Conservation (phyloP, 441 rosid species). For the Euphorbia corollata region DNA sequence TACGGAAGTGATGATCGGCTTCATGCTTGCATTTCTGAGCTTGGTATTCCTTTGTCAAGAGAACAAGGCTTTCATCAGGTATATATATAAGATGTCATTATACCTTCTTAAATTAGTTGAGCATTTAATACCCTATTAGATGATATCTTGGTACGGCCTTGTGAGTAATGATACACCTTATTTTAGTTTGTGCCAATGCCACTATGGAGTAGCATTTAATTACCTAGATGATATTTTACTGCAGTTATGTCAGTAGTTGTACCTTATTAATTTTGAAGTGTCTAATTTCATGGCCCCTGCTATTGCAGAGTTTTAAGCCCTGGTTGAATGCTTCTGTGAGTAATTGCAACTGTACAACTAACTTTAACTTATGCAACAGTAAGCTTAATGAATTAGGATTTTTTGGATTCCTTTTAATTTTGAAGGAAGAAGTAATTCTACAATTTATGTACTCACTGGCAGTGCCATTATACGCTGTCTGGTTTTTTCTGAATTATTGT, state of each 20-base stretch:
- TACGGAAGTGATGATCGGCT: conserved; percentile 91
- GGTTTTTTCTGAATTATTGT: neutral
- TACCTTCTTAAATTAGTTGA: neutral
- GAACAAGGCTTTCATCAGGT: conserved; percentile 94
- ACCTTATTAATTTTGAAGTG: no score
- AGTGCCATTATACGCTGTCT: neutral
- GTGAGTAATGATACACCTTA: neutral
- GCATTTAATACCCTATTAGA: neutral
- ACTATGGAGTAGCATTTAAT: no score
- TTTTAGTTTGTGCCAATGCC: neutral
- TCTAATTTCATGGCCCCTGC: neutral
- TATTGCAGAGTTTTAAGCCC: neutral
- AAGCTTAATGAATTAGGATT: neutral
- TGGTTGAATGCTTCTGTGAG: neutral
- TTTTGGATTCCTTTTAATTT: neutral
- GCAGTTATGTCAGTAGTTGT: neutral
- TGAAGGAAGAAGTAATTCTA: neutral
- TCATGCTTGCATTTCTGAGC: conserved; percentile 83
- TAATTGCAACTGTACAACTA: neutral
- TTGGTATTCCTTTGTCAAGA: conserved; percentile 70
- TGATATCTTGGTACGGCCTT: neutral
- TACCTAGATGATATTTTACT: no score
- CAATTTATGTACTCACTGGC: neutral
- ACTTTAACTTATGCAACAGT: neutral
- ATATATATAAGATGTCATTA: neutral